Percentiles rank a stretch among this genome's conserved stretches.
Conservation (phyloP, 768 basidiomycete genomes). For the Lentinula raphanica region DNA sequence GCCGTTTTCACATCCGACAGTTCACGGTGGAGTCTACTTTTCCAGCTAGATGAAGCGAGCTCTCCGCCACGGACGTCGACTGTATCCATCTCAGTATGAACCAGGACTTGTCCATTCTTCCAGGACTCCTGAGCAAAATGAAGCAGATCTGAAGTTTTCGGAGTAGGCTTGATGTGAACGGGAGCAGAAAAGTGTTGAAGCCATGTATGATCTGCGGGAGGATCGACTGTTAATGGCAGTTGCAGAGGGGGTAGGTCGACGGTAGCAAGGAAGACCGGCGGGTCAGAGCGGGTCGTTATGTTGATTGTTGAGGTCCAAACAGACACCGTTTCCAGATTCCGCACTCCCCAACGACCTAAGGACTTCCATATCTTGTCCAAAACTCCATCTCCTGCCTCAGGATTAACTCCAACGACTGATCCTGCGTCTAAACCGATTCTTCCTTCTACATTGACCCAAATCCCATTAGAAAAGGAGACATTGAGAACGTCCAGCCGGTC, state of each 20-base stretch:
- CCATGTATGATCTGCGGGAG: slow-evolving; percentile 51
- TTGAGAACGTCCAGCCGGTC: slow-evolving; percentile 59
- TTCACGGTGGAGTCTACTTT: slow-evolving; percentile 30
- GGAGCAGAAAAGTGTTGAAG: slow-evolving; percentile 47
- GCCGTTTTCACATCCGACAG: slow-evolving; percentile 41
- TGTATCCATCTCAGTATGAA: slow-evolving; percentile 37
- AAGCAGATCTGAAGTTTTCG: slow-evolving; percentile 41
- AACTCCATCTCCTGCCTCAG: slow-evolving; percentile 36
- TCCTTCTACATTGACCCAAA: slow-evolving; percentile 56
- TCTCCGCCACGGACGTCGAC: slow-evolving; percentile 50
- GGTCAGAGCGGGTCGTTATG: slow-evolving; percentile 40
- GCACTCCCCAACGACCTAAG: slow-evolving; percentile 64
- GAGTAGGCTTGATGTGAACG: slow-evolving; percentile 48
- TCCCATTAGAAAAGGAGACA: slow-evolving; percentile 48
- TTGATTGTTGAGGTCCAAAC: slow-evolving; percentile 48
- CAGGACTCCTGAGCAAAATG: slow-evolving; percentile 57
- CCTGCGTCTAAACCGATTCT: slow-evolving; percentile 68
- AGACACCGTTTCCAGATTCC: slow-evolving; percentile 49
- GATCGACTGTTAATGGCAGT: slow-evolving; percentile 50
- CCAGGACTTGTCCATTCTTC: slow-evolving; percentile 43
- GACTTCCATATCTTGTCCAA: slow-evolving; percentile 54
- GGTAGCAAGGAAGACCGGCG: slow-evolving; percentile 36
- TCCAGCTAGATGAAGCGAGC: slow-evolving; percentile 42
- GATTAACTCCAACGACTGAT: slow-evolving; percentile 49
- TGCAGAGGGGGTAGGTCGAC: slow-evolving; percentile 46